These are phyloP conservation scores for Beta lomatogona DNA, from an alignment of 179 eudicot species.

Conservation along the genomic window DNA sequence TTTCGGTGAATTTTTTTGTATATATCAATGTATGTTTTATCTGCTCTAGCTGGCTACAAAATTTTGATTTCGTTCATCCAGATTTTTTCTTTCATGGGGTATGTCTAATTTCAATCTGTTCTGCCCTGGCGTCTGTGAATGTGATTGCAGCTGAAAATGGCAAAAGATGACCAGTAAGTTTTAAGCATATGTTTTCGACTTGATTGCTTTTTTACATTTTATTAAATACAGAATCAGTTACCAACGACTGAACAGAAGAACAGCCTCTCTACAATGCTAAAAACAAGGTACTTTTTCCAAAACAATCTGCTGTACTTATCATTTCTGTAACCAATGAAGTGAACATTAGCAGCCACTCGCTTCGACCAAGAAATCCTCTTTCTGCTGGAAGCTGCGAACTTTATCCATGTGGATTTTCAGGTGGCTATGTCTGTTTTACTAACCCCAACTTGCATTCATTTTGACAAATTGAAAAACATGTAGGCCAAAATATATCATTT, in stretches of 20 bases:
- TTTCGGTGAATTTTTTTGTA: neutral
- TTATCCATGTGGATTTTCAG: neutral
- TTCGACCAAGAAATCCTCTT: constrained; percentile 21
- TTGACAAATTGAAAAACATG: neutral
- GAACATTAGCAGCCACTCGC: constrained; percentile 28
- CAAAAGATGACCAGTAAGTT: neutral
- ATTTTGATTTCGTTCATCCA: neutral
- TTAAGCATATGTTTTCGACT: neutral
- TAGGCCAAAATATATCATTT: neutral
- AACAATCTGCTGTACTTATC: too few species aligned
- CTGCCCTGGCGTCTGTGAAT: neutral
- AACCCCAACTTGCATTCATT: neutral
- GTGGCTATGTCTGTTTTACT: neutral
- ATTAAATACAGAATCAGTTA: neutral
- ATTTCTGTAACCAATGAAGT: constrained; percentile 38
- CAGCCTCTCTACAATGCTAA: neutral
- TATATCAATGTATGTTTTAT: neutral
- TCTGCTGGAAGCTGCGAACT: neutral
- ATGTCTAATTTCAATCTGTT: neutral
- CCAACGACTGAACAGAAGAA: neutral
- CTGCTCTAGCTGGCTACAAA: neutral
- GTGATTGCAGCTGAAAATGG: neutral
- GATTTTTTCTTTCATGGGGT: neutral
- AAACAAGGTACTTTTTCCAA: too few species aligned
- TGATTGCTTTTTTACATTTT: neutral